A percentile compares a stretch with the other conserved stretches of the same genome.
These are phyloP conservation scores for Naganishia randhawae DNA, from an alignment of 768 basidiomycete species.

Conservation along the genomic window DNA sequence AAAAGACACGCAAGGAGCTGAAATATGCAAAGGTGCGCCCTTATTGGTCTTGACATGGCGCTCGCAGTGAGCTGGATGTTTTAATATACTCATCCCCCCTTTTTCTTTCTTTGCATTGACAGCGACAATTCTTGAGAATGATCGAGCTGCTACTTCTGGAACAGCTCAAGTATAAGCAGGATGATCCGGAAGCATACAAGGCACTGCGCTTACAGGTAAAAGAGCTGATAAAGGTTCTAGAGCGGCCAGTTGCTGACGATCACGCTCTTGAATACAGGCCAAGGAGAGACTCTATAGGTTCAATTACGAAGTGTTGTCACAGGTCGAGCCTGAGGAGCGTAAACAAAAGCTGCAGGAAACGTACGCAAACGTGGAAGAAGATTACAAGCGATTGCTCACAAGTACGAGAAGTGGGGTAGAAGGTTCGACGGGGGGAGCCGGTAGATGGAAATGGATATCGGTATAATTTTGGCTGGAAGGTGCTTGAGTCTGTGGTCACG, in stretches of 20 bases:
- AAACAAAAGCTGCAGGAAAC: slow-evolving; percentile 88
- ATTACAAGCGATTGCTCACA: slow-evolving; percentile 72
- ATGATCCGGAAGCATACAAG: slow-evolving; percentile 57
- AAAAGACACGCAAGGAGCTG: slow-evolving; percentile 72
- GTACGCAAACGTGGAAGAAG: slow-evolving; percentile 76
- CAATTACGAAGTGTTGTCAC: slow-evolving; percentile 86
- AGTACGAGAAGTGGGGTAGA: slow-evolving; percentile 5
- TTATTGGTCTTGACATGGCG: not conserved
- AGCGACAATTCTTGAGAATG: slow-evolving; percentile 92
- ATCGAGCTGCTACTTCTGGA: slow-evolving; percentile 83
- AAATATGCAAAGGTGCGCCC: slow-evolving; percentile 79
- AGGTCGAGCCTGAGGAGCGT: slow-evolving; percentile 80
- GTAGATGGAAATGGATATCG: slow-evolving; percentile 24
- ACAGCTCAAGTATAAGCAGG: slow-evolving; percentile 59
- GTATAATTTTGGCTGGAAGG: not conserved
- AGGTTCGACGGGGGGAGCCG: not conserved
- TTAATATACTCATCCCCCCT: slow-evolving; percentile 18
- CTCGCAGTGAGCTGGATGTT: not conserved
- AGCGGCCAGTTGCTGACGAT: not conserved
- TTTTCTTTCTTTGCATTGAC: not conserved
- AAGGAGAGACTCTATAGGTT: slow-evolving; percentile 93
- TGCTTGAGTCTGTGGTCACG: too few species aligned
- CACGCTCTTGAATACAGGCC: slow-evolving; percentile 53
- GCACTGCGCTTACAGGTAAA: slow-evolving; percentile 70
- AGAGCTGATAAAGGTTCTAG: not conserved